These are phyloP conservation scores for Syzygium oleosum DNA, from an alignment of 345 rosid species.

Conservation along the genomic window DNA sequence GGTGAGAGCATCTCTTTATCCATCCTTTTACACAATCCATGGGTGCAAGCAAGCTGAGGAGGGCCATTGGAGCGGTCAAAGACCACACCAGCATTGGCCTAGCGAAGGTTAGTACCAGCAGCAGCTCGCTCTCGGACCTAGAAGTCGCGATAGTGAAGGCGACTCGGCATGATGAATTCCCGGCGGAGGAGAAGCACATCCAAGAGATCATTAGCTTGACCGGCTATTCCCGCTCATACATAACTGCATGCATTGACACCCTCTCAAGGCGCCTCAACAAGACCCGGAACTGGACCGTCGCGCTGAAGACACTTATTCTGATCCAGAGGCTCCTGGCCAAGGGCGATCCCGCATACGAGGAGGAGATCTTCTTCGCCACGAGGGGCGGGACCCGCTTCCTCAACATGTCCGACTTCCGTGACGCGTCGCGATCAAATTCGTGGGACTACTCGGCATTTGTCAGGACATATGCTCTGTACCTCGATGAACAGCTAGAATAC, in stretches of 20 bases:
- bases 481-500: constrained; percentile 71
- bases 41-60: constrained; percentile 65
- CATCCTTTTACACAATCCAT: constrained; percentile 11
- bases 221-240: constrained; percentile 49
- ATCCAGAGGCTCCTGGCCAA: constrained; percentile 55
- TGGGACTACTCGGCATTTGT: constrained; percentile 92
- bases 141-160: constrained; percentile 88
- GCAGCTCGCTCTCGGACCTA: constrained; percentile 56
- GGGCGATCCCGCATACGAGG: constrained; percentile 71
- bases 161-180: constrained; percentile 77
- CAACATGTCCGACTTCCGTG: constrained; percentile 77
- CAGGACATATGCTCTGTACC: constrained; percentile 62
- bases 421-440: constrained; percentile 38
- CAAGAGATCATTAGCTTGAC: constrained; percentile 76
- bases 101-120: constrained; percentile 58
- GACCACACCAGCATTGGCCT: constrained; percentile 86
- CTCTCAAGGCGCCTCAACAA: constrained; percentile 65
- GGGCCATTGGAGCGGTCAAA: constrained; percentile 78
- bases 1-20: background rate
- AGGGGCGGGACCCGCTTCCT: constrained; percentile 75
- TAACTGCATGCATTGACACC: constrained; percentile 43
- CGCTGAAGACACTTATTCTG: constrained; percentile 62
- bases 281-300: constrained; percentile 85
- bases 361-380: constrained; percentile 89
- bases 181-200: constrained; percentile 69